These are phyloP conservation scores for Luzula sylvatica DNA, from an alignment of 176 grass and related monocot species.

Conservation along the genomic window DNA sequence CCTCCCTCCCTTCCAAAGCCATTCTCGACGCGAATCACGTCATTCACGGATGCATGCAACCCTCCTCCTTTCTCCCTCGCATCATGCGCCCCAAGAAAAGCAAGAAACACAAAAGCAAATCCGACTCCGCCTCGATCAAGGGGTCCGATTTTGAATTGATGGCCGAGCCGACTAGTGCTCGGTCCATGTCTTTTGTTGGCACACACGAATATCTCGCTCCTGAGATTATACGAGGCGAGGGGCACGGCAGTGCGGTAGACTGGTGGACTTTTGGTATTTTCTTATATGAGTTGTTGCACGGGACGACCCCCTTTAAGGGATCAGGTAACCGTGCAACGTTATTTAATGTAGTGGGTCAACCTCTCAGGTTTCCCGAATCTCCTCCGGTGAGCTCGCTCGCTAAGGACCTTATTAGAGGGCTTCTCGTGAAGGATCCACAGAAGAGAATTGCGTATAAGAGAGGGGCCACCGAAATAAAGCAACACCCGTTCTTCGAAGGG, in stretches of 20 bases:
- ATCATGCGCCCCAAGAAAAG: conserved; percentile 35
- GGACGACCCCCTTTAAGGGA: conserved; percentile 84
- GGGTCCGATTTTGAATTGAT: conserved; percentile 52
- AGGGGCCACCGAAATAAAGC: conserved; percentile 76
- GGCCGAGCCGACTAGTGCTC: conserved; percentile 60
- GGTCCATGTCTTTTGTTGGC: conserved; percentile 88
- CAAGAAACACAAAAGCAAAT: conserved; percentile 17
- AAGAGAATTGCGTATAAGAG: conserved; percentile 46
- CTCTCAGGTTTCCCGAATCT: conserved; percentile 61
- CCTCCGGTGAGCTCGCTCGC: conserved; percentile 50
- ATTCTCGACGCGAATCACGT: conserved; percentile 20
- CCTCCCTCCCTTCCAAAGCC: conserved; percentile 24
- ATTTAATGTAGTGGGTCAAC: conserved; percentile 82
- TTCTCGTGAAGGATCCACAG: conserved; percentile 80
- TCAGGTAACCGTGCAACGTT: conserved; percentile 80
- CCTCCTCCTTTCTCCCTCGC: conserved; percentile 46
- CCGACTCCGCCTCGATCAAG: conserved; percentile 3
- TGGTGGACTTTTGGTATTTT: conserved; percentile 96
- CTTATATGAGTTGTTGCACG: conserved; percentile 75
- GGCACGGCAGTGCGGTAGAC: conserved; percentile 86
- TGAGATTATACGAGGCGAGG: conserved; percentile 82
- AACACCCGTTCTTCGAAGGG: conserved; percentile 80
- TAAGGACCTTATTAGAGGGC: conserved; percentile 63
- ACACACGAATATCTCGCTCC: conserved; percentile 88
- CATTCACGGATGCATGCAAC: conserved; percentile 49